A percentile compares a stretch with the other conserved stretches of the same genome.
Conservation (phyloP, 768 basidiomycete genomes). For the Rhodotorula taiwanensis region DNA sequence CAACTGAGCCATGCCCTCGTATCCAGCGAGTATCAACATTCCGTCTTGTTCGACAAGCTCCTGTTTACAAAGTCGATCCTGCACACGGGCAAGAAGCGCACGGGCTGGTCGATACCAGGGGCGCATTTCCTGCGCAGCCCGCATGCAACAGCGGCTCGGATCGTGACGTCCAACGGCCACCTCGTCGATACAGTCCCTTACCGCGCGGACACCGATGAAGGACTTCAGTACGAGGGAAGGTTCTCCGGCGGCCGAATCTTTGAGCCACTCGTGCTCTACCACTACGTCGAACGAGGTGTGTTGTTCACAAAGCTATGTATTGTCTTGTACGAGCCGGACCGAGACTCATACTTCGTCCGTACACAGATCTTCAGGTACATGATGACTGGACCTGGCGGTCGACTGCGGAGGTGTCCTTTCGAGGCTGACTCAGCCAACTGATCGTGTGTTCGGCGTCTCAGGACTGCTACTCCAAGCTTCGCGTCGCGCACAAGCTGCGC, state of each 20-base stretch:
- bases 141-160: background rate
- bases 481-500: too few relatives aligned
- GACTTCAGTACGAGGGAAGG: background rate
- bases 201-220: too few relatives aligned
- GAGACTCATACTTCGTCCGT: too few relatives aligned
- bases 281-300: slow-evolving; percentile 10
- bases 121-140: slow-evolving; percentile 2
- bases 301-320: too few relatives aligned
- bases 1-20: background rate
- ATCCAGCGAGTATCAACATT: slow-evolving; percentile 6
- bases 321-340: too few relatives aligned
- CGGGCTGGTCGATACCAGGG: slow-evolving; percentile 9
- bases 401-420: too few relatives aligned
- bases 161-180: slow-evolving; percentile 3
- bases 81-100: background rate
- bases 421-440: too few relatives aligned
- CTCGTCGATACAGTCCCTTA: background rate
- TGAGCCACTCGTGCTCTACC: slow-evolving; percentile 6
- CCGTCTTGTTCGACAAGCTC: slow-evolving; percentile 4
- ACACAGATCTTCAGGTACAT: too few relatives aligned
- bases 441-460: too few relatives aligned
- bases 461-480: too few relatives aligned
- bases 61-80: slow-evolving; percentile 9
- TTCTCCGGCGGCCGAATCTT: background rate
- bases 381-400: too few relatives aligned